Percentiles rank a stretch among this genome's conserved stretches.
Conservation (phyloP, 2,329 filamentous ascomycete species). For the Ceratocystis harringtonii region DNA sequence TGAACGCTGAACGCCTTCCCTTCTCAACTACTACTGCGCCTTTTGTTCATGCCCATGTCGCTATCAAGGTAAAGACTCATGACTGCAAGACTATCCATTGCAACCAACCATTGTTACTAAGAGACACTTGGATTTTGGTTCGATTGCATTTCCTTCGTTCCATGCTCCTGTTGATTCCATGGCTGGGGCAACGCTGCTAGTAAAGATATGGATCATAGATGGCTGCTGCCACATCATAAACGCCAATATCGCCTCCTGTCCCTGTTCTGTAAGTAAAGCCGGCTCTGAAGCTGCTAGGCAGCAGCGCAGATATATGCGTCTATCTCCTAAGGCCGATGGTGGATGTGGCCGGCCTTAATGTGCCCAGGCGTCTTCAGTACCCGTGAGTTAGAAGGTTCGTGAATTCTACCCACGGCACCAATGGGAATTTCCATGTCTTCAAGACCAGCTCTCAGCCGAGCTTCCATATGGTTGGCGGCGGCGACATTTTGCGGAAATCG, state of each 20-base stretch:
- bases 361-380: too few species aligned
- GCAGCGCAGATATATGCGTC: constrained; percentile 22
- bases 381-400: constrained; percentile 23
- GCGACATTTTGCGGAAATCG: constrained; percentile 42
- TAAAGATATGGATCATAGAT: constrained; percentile 25
- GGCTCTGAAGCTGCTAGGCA: constrained; percentile 24
- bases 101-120: constrained; percentile 17
- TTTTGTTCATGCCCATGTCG: neutral
- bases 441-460: constrained; percentile 36
- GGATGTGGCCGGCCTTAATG: too few species aligned
- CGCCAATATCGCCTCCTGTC: constrained; percentile 20
- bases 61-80: constrained; percentile 2
- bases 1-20: too few species aligned
- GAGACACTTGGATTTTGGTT: constrained; percentile 22
- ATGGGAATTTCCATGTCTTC: constrained; percentile 33
- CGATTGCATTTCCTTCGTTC: constrained; percentile 22
- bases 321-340: neutral
- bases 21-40: neutral
- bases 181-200: constrained; percentile 26
- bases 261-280: constrained; percentile 20
- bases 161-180: constrained; percentile 22
- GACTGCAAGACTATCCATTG: constrained; percentile 8
- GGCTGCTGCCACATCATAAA: constrained; percentile 21
- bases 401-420: constrained; percentile 41
- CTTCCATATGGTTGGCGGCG: constrained; percentile 41